Percentiles rank a stretch among this genome's conserved stretches.
phyloP scores from a whole-genome alignment of 2,329 filamentous ascomycete genomes.

The Pyricularia pennisetigena region DNA sequence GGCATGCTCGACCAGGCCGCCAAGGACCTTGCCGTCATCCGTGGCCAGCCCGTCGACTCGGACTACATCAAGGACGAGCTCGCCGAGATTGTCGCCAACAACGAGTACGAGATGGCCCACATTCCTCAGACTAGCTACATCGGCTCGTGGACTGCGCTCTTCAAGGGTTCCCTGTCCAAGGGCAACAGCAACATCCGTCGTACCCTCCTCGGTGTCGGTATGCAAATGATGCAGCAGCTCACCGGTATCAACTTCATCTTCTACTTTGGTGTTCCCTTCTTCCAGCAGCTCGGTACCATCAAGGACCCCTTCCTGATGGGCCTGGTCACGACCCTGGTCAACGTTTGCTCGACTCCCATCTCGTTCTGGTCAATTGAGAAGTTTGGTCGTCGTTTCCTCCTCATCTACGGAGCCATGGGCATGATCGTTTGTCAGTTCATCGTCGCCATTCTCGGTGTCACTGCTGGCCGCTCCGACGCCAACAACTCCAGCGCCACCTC shows the following conservation, averaged over 20 bases:
- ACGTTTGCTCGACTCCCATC: constrained; percentile 74
- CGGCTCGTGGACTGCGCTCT: constrained; percentile 59
- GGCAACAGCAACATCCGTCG: constrained; percentile 60
- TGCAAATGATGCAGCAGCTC: constrained; percentile 75
- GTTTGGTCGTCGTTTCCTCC: constrained; percentile 69
- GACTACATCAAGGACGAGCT: constrained; percentile 71
- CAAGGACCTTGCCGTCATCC: constrained; percentile 52
- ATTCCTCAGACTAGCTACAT: constrained; percentile 58
- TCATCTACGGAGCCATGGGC: constrained; percentile 68
- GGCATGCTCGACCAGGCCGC: constrained; percentile 58
- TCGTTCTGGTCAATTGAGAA: constrained; percentile 82
- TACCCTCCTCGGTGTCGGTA: constrained; percentile 60
- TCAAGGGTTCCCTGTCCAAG: constrained; percentile 52
- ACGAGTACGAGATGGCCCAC: constrained; percentile 69
- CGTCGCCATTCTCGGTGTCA: constrained; percentile 66
- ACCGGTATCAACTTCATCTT: constrained; percentile 93
- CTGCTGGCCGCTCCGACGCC: constrained; percentile 41
- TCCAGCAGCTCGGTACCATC: constrained; percentile 68
- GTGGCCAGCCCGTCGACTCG: constrained; percentile 63
- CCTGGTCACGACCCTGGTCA: constrained; percentile 79
- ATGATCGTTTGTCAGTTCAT: constrained; percentile 86
- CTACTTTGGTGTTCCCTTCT: constrained; percentile 79
- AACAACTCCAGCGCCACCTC: constrained; percentile 48
- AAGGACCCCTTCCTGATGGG: constrained; percentile 72
- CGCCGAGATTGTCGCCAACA: constrained; percentile 79